A percentile compares a stretch with the other conserved stretches of the same genome.
phyloP scores from a whole-genome alignment of 2,329 filamentous ascomycete species.

The Sphaerulina vaccinii region DNA sequence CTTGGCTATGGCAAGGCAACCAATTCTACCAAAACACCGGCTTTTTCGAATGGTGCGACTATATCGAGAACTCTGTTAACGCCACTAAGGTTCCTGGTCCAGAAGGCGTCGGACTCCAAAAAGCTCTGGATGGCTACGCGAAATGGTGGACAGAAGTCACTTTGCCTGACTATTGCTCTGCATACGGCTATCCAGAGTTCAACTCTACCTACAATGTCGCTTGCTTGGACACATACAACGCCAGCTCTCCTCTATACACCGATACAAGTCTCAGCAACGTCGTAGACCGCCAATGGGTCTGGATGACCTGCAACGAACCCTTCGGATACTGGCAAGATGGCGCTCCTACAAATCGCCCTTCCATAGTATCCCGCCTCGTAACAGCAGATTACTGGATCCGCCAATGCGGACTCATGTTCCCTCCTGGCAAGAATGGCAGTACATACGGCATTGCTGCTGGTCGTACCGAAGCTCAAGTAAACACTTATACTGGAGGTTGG shows the following conservation, averaged over 20 bases:
- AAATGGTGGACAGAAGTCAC: slow-evolving; percentile 51
- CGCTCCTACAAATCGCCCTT: slow-evolving; percentile 46
- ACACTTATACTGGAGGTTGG: slow-evolving; percentile 59
- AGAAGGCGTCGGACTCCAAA: slow-evolving; percentile 53
- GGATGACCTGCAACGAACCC: slow-evolving; percentile 64
- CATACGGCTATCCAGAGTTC: slow-evolving; percentile 52
- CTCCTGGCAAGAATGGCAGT: slow-evolving; percentile 45
- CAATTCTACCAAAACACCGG: slow-evolving; percentile 46
- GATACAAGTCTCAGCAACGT: slow-evolving; percentile 50
- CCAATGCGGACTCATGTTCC: slow-evolving; percentile 59
- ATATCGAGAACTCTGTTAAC: slow-evolving; percentile 34
- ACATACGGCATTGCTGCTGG: slow-evolving; percentile 52
- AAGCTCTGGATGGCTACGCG: slow-evolving; percentile 56
- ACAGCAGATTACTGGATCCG: slow-evolving; percentile 54
- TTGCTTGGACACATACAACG: slow-evolving; percentile 58
- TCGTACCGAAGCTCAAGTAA: slow-evolving; percentile 51
- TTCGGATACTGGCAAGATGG: slow-evolving; percentile 58
- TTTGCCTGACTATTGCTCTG: slow-evolving; percentile 50
- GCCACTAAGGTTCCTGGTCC: slow-evolving; percentile 27
- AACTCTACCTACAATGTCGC: slow-evolving; percentile 41
- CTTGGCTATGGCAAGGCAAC: slow-evolving; percentile 59
- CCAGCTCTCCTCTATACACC: slow-evolving; percentile 50
- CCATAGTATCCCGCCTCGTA: slow-evolving; percentile 55
- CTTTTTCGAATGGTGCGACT: slow-evolving; percentile 50
- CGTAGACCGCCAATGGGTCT: slow-evolving; percentile 56